Evolutionary conservation across 345 rosid genomes (phyloP), one percentile per base, ranked within the genome.

Genomic region (Euphorbia peplus): DNA sequence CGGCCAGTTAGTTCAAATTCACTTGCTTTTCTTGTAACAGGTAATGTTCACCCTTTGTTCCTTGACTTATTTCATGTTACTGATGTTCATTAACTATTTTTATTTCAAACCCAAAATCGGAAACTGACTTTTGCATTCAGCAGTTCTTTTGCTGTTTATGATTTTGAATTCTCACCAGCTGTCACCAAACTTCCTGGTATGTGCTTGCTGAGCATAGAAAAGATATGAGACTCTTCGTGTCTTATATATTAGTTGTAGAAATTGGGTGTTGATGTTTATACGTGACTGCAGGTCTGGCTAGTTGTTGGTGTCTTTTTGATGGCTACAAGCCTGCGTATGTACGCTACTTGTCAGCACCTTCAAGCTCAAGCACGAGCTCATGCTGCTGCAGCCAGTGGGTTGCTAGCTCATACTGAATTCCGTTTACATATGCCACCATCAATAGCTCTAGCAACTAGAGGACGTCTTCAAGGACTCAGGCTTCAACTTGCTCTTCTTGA

Each of bases 401-500:
- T 95, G 64, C 80, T 95, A 48, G 88, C 87, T 46, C 98, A 90
- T 44, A 86, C 99, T 72, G 99, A 95, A 73, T 71, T 95, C 66
- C 92, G 93, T 66, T 75, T 91, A 80, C 93, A 87, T 70, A 83
- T 91, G 90, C 96, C 97, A 22, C 98, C 98, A 14, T 86, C 99
- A 11, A 82, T 95, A 71, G 89, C 96, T 57, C 77, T 95, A 76
- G 90, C 97, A 16, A 87, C 99, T 0, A 87, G 98, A 78, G 98
- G 98, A 51, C 87, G 92, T 59, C 76, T 95, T 54, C 99, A 95
- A 77, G 99, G 98, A 56, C 82, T 95, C 42, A 86, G 99, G 75
- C 90, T 95, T 73, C 99, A 95, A 77, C 92, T 95, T 70, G 97
- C 99, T 56, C 91, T 95, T 75, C 93, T 95, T 71, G 98, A 95